These are phyloP conservation scores for Obelidium mucronatum DNA, from an alignment of 192 early-diverging fungal species.

Conservation along the genomic window DNA sequence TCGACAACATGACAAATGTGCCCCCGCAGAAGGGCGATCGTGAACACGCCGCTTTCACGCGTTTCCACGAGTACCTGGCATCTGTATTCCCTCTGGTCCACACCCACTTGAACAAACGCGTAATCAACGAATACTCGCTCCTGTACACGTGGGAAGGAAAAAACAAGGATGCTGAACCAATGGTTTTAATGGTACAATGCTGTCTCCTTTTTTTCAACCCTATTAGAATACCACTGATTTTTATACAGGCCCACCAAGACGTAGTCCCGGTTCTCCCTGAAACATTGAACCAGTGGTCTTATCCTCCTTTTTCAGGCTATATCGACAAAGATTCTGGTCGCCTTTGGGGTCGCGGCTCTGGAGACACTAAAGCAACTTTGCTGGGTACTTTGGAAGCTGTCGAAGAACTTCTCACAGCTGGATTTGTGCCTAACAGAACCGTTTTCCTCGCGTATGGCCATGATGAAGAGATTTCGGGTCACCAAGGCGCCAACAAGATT, in stretches of 20 bases:
- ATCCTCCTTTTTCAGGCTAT: slow-evolving; percentile 38
- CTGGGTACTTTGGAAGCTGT: slow-evolving; percentile 38
- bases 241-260: slow-evolving; percentile 45
- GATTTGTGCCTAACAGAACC: slow-evolving; percentile 30
- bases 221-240: not conserved
- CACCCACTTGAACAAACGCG: slow-evolving; percentile 3
- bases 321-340: slow-evolving; percentile 21
- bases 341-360: slow-evolving; percentile 40
- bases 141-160: slow-evolving; percentile 46
- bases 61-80: not conserved
- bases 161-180: slow-evolving; percentile 19
- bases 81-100: not conserved
- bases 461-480: slow-evolving; percentile 53
- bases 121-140: slow-evolving; percentile 41
- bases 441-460: slow-evolving; percentile 49
- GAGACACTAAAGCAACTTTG: slow-evolving; percentile 32
- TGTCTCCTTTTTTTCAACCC: slow-evolving; percentile 45
- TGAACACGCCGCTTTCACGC: not conserved
- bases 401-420: slow-evolving; percentile 35
- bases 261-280: slow-evolving; percentile 38
- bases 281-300: slow-evolving; percentile 33
- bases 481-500: slow-evolving; percentile 23
- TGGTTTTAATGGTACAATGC: slow-evolving; percentile 20
- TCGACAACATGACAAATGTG: not conserved
- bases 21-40: not conserved